Conservation (phyloP, 306 rosid genomes). For the Ormosia semicastrata region DNA sequence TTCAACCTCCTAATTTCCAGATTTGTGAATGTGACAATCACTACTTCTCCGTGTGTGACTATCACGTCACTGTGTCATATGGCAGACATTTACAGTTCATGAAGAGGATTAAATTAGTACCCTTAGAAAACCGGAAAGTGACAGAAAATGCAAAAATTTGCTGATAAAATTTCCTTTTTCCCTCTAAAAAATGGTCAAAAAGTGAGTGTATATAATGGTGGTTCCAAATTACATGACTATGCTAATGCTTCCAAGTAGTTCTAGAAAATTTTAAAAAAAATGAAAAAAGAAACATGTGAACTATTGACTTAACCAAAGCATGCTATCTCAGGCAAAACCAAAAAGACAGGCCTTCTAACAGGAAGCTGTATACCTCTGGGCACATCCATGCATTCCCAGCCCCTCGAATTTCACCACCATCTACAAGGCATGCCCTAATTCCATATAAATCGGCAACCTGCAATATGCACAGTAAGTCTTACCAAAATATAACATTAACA, state of each 20-base stretch:
- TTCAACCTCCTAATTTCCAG: neutral
- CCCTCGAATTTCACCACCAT: slow-evolving; percentile 99
- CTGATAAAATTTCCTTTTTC: neutral
- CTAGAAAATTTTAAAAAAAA: neutral
- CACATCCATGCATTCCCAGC: slow-evolving; percentile 99
- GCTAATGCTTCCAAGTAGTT: slow-evolving; percentile 13
- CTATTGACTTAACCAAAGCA: neutral
- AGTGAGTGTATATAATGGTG: neutral
- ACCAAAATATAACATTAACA: slow-evolving; percentile 24
- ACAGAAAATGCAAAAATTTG: neutral
- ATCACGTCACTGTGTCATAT: neutral
- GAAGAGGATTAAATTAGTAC: slow-evolving; percentile 2
- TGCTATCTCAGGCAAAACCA: neutral
- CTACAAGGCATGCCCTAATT: slow-evolving; percentile 86
- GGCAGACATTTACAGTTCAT: neutral
- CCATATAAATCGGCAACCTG: slow-evolving; percentile 97
- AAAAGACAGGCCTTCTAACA: slow-evolving; percentile 1
- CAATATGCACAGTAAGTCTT: slow-evolving; percentile 22
- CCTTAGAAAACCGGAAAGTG: slow-evolving; percentile 2
- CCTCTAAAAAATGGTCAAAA: neutral
- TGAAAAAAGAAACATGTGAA: too few species aligned
- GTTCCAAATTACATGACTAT: neutral
- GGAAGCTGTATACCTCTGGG: slow-evolving; percentile 69
- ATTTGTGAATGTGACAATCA: neutral
- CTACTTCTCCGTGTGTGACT: neutral